Base-by-base conservation (phyloP, 163 green algal genomes). In the Volvox carteri region DNA sequence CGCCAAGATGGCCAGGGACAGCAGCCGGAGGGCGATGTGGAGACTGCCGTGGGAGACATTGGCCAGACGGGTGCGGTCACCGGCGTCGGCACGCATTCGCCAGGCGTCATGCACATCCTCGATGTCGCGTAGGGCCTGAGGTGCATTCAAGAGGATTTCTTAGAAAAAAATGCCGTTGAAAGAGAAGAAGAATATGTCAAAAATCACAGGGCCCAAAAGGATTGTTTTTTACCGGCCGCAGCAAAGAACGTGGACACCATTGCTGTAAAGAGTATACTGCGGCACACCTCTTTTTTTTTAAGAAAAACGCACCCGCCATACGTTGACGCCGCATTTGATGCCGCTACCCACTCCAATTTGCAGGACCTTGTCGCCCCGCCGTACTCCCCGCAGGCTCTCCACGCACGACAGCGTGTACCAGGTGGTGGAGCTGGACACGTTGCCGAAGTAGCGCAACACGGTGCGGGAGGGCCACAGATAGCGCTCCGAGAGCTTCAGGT, bases 361-460 rank as follows among this genome's bases (percentile, higher is more conserved):
- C 91, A 96, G 86, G 42, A 96, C 60, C 18, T 60, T 85, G 77
- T 96, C 92, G 25, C 87, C 90, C 75, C 79, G 87, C 16, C 83
- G 77, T 23, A 95, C 91, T 30, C 93, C 94, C 25, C 81, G 85
- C 75, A 92, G 85, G 21, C 85, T 91, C 92, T 96, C 94, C 8
- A 95, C 79, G 78, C 91, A 93, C 28, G 86, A 85, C 90, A 94
- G 87, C 16, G 94, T 95, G 92, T 96, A 96, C 94, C 93, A 94
- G 74, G 92, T 93, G 60, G 62, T 89, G 48, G 46, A 74, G 72
- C 54, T 78, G n/a, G 76, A 89, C 7, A 91, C 70, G 78, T 91
- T 91, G 48, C 89, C 85, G 28, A 62, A 92, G 75, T 91, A 84
- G 19, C 90, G 78, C 73, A 95, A 79, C 79, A 95, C 92, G 1